Conservation (phyloP, 495 filamentous ascomycete species). For the Penicillium argentinense region DNA sequence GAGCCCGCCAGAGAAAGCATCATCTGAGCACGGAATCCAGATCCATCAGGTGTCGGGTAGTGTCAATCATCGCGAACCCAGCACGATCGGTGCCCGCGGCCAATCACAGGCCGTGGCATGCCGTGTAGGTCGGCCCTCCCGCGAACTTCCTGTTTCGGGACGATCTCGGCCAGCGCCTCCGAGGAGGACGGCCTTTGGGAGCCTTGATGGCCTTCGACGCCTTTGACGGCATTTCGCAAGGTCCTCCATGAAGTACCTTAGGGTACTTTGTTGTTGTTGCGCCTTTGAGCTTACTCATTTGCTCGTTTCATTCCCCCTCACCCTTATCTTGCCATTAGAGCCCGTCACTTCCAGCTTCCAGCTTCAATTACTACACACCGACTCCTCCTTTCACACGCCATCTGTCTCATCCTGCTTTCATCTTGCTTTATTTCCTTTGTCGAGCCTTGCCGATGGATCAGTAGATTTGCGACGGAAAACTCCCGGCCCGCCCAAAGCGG, state of each 20-base stretch:
- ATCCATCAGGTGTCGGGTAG: neutral
- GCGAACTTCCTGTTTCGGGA: slow-evolving; percentile 31
- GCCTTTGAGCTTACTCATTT: neutral
- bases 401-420: slow-evolving; percentile 1
- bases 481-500: slow-evolving; percentile 6
- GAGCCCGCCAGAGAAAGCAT: neutral
- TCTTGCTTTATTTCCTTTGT: neutral
- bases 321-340: too few species aligned
- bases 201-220: neutral
- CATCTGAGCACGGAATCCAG: slow-evolving; percentile 4
- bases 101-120: slow-evolving; percentile 18
- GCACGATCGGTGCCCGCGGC: slow-evolving; percentile 12
- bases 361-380: slow-evolving; percentile 1
- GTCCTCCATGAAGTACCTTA: too few species aligned
- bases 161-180: slow-evolving; percentile 25
- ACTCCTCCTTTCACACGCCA: slow-evolving; percentile 1
- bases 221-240: too few species aligned
- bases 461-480: slow-evolving; percentile 10
- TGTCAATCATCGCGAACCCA: neutral
- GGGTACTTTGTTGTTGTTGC: neutral
- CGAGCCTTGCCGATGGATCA: neutral
- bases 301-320: neutral
- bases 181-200: slow-evolving; percentile 5
- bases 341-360: too few species aligned
- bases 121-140: slow-evolving; percentile 18